Base-by-base conservation (phyloP, 352 stramenopile genomes). In the Halophytophthora batemanensis region DNA sequence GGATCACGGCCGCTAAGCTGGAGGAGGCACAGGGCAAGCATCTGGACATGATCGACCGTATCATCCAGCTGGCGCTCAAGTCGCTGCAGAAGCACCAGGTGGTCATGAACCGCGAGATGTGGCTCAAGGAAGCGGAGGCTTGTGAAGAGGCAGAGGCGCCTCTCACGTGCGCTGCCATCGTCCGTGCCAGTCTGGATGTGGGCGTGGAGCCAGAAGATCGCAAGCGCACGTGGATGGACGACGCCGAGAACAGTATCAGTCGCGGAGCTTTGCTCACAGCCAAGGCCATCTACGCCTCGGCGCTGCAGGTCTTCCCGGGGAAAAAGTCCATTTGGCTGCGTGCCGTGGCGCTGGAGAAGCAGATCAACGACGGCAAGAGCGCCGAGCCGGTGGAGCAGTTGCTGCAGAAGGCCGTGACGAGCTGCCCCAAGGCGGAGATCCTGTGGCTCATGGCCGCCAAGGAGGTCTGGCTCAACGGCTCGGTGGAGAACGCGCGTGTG, bases 371-470 rank as follows among this genome's bases (percentile, higher is more conserved):
- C 12, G 64, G 77, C 3, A 86, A 90, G 41, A 86, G 77, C 14
- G 56, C 53, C 4, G 90, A 97, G 45, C 59, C 69, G 13, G 83
- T 93, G 4, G 85, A 96, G 47, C 71, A 86, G 38, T 61, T 99
- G 13, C 66, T 99, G 6, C 77, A 95, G 34, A 86, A 95, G 25
- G 96, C 96, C 3, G 94, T 98, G n/a, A 89, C 90, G 22, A 71
- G 77, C 49, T 98, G 97, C 45, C 96, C 96, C 19, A 66, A 91
- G 10, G 90, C 93, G 1, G 97, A 99, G 73, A 93, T 98, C 31
- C 86, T 99, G 47, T 99, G 96, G 96, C 82, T 99, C 59, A 96
- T 99, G 74, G 87, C 92, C 25, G 97, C 97, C 3, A 99, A 99
- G 68, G 94, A 99, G 64, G 96, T 96, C 53, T 99, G 96, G 96